Evolutionary conservation across 78 protist species (phyloP).

Genomic region (Protostelium mycophagum): DNA sequence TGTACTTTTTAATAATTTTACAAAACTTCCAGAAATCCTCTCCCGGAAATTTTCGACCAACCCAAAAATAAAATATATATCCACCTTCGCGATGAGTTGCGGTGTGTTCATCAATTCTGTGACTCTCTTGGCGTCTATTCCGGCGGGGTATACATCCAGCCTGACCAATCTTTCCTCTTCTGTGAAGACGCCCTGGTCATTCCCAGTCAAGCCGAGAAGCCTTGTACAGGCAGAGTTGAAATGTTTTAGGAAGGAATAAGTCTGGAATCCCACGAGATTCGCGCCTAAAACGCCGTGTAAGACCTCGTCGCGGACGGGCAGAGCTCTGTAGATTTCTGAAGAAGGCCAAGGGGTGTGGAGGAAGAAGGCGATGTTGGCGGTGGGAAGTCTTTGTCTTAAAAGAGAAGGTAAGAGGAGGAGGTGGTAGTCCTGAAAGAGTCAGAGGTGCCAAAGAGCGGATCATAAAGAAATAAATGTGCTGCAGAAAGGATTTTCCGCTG

Average conservation of each 20-base stretch:
- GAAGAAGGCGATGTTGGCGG: constrained; percentile 82
- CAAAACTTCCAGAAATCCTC: no score
- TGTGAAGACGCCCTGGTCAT: constrained; percentile 28
- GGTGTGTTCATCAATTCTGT: constrained; percentile 9
- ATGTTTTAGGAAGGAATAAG: constrained; percentile 80
- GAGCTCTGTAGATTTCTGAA: constrained; percentile 78
- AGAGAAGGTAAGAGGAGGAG: constrained; percentile 81
- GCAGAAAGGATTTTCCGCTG: no score
- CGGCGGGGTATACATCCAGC: constrained; percentile 79
- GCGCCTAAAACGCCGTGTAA: constrained; percentile 66
- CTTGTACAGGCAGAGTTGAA: constrained; percentile 70
- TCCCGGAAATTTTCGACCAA: no score
- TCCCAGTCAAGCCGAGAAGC: constrained; percentile 67
- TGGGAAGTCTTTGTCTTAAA: constrained; percentile 36
- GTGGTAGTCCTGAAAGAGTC: constrained; percentile 90
- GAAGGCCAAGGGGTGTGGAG: constrained; percentile 90
- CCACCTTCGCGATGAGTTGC: constrained; percentile 11
- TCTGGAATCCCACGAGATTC: constrained; percentile 81
- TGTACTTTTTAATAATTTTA: neutral
- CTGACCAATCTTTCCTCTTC: constrained; percentile 25
- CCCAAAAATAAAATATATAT: no score
- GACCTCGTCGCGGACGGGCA: constrained; percentile 77
- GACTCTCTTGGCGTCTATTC: constrained; percentile 70
- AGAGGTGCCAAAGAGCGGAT: neutral
- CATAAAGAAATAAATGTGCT: neutral